Percentiles rank a stretch among this genome's conserved stretches.
These are phyloP conservation scores for Chaetomium fimeti DNA, from an alignment of 495 filamentous ascomycete species.

Conservation along the genomic window DNA sequence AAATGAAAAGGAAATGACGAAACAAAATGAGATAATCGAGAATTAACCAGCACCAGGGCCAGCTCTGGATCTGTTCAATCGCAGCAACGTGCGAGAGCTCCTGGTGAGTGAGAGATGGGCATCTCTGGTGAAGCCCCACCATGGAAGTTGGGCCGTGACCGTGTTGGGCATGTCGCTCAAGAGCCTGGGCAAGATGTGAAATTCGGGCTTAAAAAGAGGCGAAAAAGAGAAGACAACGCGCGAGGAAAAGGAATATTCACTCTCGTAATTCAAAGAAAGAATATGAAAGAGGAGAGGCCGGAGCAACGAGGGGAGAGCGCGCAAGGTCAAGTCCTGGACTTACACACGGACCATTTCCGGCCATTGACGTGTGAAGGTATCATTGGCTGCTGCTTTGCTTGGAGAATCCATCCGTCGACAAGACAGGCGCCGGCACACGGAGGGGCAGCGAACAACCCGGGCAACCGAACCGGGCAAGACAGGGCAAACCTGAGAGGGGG, in stretches of 20 bases:
- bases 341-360: slow-evolving; percentile 37
- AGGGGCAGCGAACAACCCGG: not conserved
- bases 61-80: not conserved
- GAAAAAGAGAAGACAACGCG: not conserved
- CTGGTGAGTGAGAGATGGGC: not conserved
- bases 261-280: not conserved
- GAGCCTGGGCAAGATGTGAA: not conserved
- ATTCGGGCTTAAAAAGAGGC: not conserved
- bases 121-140: not conserved
- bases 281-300: slow-evolving; percentile 1
- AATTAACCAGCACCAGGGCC: no score
- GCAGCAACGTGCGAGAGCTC: not conserved
- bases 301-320: not conserved
- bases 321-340: slow-evolving; percentile 8
- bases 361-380: slow-evolving; percentile 39
- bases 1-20: not conserved
- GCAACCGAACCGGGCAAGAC: not conserved
- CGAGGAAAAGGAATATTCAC: no score
- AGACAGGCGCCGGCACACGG: slow-evolving; percentile 15
- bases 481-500: not conserved
- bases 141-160: not conserved
- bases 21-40: not conserved
- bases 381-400: slow-evolving; percentile 31
- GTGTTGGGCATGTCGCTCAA: not conserved
- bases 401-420: slow-evolving; percentile 14